Conservation (phyloP, 768 basidiomycete species). For the Lactarius trivialis region DNA sequence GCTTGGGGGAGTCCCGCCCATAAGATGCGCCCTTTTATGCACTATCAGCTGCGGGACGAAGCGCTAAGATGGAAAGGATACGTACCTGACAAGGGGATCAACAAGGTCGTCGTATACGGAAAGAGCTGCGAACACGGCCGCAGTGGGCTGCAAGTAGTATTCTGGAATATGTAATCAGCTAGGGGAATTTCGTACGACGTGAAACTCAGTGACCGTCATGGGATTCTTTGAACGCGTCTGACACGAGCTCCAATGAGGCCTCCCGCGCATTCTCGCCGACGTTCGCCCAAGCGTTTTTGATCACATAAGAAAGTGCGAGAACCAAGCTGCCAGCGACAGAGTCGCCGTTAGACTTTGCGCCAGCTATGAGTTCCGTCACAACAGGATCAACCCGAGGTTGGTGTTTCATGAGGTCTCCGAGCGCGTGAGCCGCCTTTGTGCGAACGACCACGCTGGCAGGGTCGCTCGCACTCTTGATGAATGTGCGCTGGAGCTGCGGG, state of each 20-base stretch:
- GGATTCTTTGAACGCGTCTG: slow-evolving; percentile 68
- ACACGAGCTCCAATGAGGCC: slow-evolving; percentile 64
- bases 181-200: background rate
- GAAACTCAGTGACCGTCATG: slow-evolving; percentile 48
- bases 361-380: slow-evolving; percentile 76
- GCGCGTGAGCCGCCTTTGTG: slow-evolving; percentile 71
- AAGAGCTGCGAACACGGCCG: slow-evolving; percentile 54
- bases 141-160: slow-evolving; percentile 60
- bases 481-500: slow-evolving; percentile 93
- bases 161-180: slow-evolving; percentile 37
- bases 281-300: slow-evolving; percentile 61
- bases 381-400: slow-evolving; percentile 90
- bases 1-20: slow-evolving; percentile 62
- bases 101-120: slow-evolving; percentile 58
- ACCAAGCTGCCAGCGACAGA: slow-evolving; percentile 70
- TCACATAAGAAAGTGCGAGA: slow-evolving; percentile 69
- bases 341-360: slow-evolving; percentile 54
- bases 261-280: slow-evolving; percentile 73
- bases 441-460: slow-evolving; percentile 71
- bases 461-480: slow-evolving; percentile 89
- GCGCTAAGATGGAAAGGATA: slow-evolving; percentile 15
- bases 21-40: slow-evolving; percentile 48
- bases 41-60: slow-evolving; percentile 2
- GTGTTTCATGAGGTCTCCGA: slow-evolving; percentile 85
- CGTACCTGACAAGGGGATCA: slow-evolving; percentile 61